Evolutionary conservation across 768 basidiomycete species (phyloP), one percentile per base, ranked within the genome.

Genomic region (Clitopilus passeckerianus): DNA sequence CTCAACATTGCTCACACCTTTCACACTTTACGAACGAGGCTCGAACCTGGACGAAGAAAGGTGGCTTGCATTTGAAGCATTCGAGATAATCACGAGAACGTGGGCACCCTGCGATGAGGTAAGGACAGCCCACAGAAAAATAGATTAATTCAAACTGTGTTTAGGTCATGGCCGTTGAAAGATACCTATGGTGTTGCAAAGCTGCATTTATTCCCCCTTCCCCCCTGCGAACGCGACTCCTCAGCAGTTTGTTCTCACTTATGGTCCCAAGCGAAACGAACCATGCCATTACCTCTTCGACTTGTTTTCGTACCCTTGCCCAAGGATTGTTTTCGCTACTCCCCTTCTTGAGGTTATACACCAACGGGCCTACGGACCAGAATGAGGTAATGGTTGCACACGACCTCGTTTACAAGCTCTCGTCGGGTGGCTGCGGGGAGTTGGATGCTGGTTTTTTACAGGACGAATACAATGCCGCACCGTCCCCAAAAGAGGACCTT

Each of bases 161-260:
- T 33, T 62, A 76, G 75, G 67, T 79, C 63, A 74, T 71, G 22
- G 81, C 79, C 57, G 73, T 87, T 9, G 84, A 85, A 60, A 82
- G 89, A 23, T 83, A 80, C 63, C 61, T 87, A 30, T 92, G 90
- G 90, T 90, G 88, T 66, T 84, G 84, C 63, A 82, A 80, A 62
- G 87, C 87, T 8, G 83, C 83, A 0, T 69, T 76, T 6, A 74
- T 77, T 18, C 72, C 74, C 41, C 62, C 73, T 6, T 74, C 79
- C 7, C 64, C 64, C 16, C 70, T 80, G 54, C 78, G 84, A 16
- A 74, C 77, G 8, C 79, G 84, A 20, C 74, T 87, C 23, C 64
- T 90, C 16, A 75, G 74, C 9, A 71, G 73, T 9, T 73, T 91
- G 3, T 78, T 79, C 62, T 68, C 76, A 64, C 66, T 82, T 66